Base-by-base conservation (phyloP, 139 green algal genomes). In the Mesotaenium endlicherianum region DNA sequence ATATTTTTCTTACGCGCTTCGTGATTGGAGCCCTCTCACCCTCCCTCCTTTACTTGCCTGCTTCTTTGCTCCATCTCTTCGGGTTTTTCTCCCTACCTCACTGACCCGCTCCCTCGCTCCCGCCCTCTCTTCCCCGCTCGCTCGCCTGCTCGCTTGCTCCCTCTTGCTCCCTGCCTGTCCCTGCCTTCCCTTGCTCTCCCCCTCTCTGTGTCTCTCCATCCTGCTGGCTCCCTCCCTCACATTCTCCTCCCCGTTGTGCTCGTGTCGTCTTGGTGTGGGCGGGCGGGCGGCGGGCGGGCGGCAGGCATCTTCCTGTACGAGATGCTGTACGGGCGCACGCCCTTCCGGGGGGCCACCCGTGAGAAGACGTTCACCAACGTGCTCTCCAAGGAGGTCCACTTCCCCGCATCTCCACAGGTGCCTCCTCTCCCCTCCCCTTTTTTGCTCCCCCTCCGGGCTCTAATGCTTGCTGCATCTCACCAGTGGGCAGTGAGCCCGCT, bases 321-420 rank as follows among this genome's bases (percentile, higher is more conserved):
- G 92, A 92, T 98, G 70, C 74, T 95, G 40, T 97, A 91, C 78
- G 94, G 94, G 1, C 90, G 81, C 67, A 96, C 93, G 17, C 94
- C 94, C 42, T 98, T 98, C 91, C 88, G 81, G 42, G 81, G 92
- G 11, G 16, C 34, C 59, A 91, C 86, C 36, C 92, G 96, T 17
- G 92, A 98, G 44, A 90, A 93, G 84, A 98, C 95, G 2, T 99
- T 99, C 89, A 90, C 96, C 31, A 98, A 98, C 89, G 94, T 99
- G 64, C 79, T 98, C 64, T 93, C 93, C 77, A 86, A 92, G 77
- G 90, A 90, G 31, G 91, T 98, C 55, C 57, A 75, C 14, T 97
- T 97, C 84, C 93, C 95, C n/a, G n/a, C 40, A 4, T 16, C 45
- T 17, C 58, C 42, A 0, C 31, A 2, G 50, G 57, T 74, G n/a